These are phyloP conservation scores for Colletotrichum endophyticum DNA, from an alignment of 2,329 filamentous ascomycete species.

Conservation along the genomic window DNA sequence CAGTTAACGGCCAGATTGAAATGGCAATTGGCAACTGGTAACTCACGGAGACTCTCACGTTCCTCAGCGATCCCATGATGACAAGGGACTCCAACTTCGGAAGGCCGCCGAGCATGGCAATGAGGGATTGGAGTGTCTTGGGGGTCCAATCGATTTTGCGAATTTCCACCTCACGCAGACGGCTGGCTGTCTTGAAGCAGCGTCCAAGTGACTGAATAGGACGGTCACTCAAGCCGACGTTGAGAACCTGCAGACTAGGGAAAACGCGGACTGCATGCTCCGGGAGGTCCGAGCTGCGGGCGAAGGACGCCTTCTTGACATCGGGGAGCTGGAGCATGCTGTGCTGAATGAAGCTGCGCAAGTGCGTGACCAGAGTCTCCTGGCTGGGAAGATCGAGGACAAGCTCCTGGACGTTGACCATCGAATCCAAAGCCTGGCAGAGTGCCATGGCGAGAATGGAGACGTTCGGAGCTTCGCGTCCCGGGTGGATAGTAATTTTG, in stretches of 20 bases:
- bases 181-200: not conserved
- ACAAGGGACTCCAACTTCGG: not conserved
- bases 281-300: not conserved
- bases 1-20: not conserved
- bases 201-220: not conserved
- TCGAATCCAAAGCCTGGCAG: not conserved
- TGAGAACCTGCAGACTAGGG: not conserved
- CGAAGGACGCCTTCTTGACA: not conserved
- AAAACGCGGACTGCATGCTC: not conserved
- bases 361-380: not conserved
- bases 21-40: fast-evolving
- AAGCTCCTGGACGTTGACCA: not conserved
- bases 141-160: not conserved
- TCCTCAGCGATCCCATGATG: not conserved
- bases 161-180: not conserved
- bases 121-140: not conserved
- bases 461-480: not conserved
- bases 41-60: not conserved
- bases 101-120: not conserved
- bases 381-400: not conserved
- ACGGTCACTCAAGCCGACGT: not conserved
- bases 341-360: not conserved
- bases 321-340: not conserved
- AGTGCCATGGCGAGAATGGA: not conserved
- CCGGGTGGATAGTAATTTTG: not conserved